Evolutionary conservation across 2,329 filamentous ascomycete genomes (phyloP).

Genomic region (Ophiostoma populinum): DNA sequence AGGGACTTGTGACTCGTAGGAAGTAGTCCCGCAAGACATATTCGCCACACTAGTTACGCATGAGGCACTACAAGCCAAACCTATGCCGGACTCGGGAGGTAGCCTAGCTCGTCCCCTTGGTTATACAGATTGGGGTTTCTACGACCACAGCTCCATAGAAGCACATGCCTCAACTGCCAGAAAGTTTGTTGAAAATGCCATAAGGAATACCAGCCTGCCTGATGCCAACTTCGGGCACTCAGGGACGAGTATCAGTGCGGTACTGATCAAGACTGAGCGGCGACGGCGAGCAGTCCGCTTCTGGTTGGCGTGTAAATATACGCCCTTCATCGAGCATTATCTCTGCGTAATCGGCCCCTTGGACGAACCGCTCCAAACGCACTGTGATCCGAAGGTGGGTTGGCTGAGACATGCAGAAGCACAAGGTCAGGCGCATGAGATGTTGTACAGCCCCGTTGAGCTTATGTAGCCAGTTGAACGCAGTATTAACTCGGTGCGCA

Average conservation of each 20-base stretch:
- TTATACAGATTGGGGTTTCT: too few species aligned
- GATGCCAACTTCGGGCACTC: too few species aligned
- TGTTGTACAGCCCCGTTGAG: neutral
- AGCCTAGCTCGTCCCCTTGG: too few species aligned
- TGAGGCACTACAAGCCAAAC: too few species aligned
- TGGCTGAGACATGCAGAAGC: neutral
- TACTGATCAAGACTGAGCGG: too few species aligned
- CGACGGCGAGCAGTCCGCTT: neutral
- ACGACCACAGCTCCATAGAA: neutral
- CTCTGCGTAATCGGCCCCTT: neutral
- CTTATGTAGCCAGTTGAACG: neutral
- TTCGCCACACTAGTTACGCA: too few species aligned
- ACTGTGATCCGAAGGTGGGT: neutral
- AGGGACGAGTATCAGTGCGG: neutral
- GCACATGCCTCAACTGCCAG: neutral
- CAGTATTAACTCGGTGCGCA: neutral
- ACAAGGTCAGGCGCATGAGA: neutral
- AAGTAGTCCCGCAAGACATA: too few species aligned
- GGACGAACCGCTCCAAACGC: neutral
- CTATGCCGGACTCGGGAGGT: too few species aligned
- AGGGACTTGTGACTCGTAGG: too few species aligned
- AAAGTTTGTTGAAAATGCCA: neutral
- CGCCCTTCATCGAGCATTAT: neutral
- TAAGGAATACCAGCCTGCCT: neutral
- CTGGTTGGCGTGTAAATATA: conserved; percentile 1